These are phyloP conservation scores for Pestalotiopsis sp. DNA, from an alignment of 2,329 filamentous ascomycete species.

Conservation along the genomic window DNA sequence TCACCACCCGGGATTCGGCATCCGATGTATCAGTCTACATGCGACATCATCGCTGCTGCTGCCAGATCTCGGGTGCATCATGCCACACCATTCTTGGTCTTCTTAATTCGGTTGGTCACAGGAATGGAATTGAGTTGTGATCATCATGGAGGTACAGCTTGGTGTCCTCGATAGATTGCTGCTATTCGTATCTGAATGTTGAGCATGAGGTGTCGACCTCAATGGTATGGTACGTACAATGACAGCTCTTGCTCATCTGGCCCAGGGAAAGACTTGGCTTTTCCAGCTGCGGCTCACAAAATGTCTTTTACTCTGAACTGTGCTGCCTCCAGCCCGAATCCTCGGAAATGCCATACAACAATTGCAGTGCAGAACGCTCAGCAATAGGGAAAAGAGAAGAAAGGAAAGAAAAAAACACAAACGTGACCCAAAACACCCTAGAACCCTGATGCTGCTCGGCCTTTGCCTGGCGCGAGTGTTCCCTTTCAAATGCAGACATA, in stretches of 20 bases:
- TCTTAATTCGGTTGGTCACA: neutral
- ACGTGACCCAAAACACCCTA: conserved; percentile 22
- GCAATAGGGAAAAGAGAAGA: conserved; percentile 19
- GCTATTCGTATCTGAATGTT: neutral
- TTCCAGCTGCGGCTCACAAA: neutral
- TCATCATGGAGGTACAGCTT: conserved; percentile 3
- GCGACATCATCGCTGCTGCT: neutral
- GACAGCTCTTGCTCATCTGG: neutral
- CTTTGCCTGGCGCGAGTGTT: conserved; percentile 6
- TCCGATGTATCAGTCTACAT: no score
- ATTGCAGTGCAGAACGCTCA: conserved; percentile 20
- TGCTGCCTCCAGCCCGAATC: neutral
- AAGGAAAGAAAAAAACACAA: conserved; percentile 23
- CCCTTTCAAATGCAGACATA: conserved; percentile 14
- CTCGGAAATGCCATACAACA: conserved; percentile 19
- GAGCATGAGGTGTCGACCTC: neutral
- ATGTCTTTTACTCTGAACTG: neutral
- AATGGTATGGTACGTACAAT: neutral
- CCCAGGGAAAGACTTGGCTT: neutral
- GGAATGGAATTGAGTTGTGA: neutral
- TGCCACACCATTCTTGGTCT: neutral
- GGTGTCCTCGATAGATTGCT: neutral
- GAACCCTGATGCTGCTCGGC: conserved; percentile 11
- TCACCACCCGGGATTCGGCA: no score
- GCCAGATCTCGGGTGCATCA: neutral